Percentiles rank a stretch among this genome's conserved stretches.
Evolutionary conservation across 257 asterid genomes (phyloP).

Genomic region (Lavandula angustifolia): DNA sequence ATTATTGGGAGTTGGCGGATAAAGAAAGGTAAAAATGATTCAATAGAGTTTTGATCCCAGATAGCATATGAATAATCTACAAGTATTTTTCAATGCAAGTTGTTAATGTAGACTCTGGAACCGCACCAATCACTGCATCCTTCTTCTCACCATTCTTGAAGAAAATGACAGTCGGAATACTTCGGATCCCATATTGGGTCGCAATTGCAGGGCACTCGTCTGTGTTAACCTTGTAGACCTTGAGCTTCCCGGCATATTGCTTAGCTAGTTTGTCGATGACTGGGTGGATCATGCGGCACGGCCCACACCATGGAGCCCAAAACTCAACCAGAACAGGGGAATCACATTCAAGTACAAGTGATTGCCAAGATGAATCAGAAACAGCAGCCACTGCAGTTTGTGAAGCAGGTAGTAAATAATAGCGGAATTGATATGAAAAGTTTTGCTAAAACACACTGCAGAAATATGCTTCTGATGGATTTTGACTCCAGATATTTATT

Average conservation of each 20-base stretch:
- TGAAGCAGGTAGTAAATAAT: no score
- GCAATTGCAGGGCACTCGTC: constrained; percentile 82
- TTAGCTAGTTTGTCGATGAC: constrained; percentile 78
- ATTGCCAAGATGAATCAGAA: constrained; percentile 61
- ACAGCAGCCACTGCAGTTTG: constrained; percentile 61
- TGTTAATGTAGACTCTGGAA: constrained; percentile 68
- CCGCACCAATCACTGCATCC: constrained; percentile 90
- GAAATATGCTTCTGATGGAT: background rate
- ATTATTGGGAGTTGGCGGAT: constrained; percentile 28
- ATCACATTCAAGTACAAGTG: constrained; percentile 52
- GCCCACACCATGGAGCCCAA: constrained; percentile 99
- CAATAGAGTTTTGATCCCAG: constrained; percentile 25
- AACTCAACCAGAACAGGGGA: constrained; percentile 82
- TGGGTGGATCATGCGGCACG: constrained; percentile 92
- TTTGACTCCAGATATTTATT: background rate
- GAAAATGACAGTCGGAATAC: constrained; percentile 90
- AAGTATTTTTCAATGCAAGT: constrained; percentile 79
- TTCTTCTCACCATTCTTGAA: constrained; percentile 87
- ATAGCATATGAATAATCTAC: constrained; percentile 41
- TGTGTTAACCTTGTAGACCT: constrained; percentile 86
- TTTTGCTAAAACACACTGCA: no score
- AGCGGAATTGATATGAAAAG: no score
- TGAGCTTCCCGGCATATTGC: constrained; percentile 68
- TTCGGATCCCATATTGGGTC: constrained; percentile 77
- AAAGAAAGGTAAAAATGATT: constrained; percentile 24